phyloP scores from a whole-genome alignment of 768 basidiomycete species.

The Lactifluus subvellereus region DNA sequence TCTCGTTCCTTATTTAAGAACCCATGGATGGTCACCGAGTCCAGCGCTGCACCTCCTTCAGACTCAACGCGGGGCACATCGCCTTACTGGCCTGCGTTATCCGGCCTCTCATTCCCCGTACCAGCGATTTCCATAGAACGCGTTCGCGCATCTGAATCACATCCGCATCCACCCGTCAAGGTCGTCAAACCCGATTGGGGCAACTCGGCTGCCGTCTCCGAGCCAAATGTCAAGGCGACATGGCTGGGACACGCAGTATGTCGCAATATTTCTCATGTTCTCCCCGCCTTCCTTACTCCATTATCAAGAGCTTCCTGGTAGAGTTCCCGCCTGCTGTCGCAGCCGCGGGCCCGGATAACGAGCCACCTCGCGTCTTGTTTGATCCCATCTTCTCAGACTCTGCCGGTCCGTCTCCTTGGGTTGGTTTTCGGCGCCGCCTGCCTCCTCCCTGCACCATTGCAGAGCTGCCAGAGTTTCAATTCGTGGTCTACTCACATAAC shows the following conservation, averaged over 20 bases:
- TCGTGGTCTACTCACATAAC: constrained; percentile 39
- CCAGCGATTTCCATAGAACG: constrained; percentile 22
- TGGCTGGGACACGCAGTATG: constrained; percentile 31
- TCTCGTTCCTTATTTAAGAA: constrained; percentile 8
- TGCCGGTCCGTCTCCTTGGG: constrained; percentile 30
- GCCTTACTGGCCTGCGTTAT: background rate
- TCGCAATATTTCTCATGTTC: background rate
- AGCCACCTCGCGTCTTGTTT: constrained; percentile 34
- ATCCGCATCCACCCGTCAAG: constrained; percentile 23
- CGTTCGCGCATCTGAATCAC: constrained; percentile 18
- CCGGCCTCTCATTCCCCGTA: background rate
- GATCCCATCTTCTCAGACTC: constrained; percentile 39
- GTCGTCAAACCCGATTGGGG: constrained; percentile 30
- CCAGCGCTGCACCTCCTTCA: background rate
- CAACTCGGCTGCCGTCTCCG: background rate
- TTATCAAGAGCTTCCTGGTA: constrained; percentile 29
- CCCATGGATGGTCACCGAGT: constrained; percentile 4
- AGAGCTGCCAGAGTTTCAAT: constrained; percentile 37
- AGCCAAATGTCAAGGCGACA: constrained; percentile 7
- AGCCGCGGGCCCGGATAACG: background rate
- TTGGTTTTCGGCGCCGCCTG: constrained; percentile 32
- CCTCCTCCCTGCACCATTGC: constrained; percentile 35
- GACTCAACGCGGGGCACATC: background rate
- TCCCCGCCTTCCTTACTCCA: background rate
- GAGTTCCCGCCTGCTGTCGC: constrained; percentile 26